Evolutionary conservation across 805 yeast species (phyloP).

Genomic region (Metschnikowia corniflorae): DNA sequence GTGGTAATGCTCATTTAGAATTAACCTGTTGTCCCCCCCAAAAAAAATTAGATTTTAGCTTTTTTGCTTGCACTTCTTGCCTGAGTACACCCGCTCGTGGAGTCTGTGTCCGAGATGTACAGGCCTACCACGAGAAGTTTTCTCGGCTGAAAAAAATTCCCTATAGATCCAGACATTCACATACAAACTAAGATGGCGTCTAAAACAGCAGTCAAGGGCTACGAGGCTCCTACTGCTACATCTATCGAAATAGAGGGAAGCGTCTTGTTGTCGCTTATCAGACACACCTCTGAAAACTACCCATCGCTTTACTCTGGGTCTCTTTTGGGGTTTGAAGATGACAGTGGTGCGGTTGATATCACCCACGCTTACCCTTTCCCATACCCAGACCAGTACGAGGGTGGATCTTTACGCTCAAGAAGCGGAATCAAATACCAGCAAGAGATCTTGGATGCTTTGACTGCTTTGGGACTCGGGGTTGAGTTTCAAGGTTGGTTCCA

Average conservation of each 20-base stretch:
- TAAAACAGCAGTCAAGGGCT: constrained; percentile 18
- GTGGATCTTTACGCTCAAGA: constrained; percentile 56
- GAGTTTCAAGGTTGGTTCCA: constrained; percentile 83
- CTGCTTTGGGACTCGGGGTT: constrained; percentile 59
- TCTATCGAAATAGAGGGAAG: constrained; percentile 48
- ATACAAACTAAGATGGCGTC: constrained; percentile 15
- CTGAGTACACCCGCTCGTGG: too few relatives aligned
- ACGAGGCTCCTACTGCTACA: constrained; percentile 35
- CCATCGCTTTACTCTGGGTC: constrained; percentile 68
- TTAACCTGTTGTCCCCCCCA: too few relatives aligned
- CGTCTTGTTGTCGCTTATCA: constrained; percentile 55
- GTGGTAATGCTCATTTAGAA: too few relatives aligned
- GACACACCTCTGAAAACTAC: constrained; percentile 61
- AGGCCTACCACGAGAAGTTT: constrained; percentile 14
- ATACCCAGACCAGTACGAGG: constrained; percentile 57
- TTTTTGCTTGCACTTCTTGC: too few relatives aligned
- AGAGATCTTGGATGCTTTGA: constrained; percentile 60
- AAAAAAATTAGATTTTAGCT: too few relatives aligned
- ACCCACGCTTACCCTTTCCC: constrained; percentile 72
- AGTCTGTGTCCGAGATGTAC: constrained; percentile 15
- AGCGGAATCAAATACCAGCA: constrained; percentile 66
- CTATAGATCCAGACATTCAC: background rate
- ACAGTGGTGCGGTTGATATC: constrained; percentile 44
- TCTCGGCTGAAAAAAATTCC: constrained; percentile 14
- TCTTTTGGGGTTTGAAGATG: constrained; percentile 68